A percentile compares a stretch with the other conserved stretches of the same genome.
phyloP scores from a whole-genome alignment of 805 yeast species.

The Pichia deserticola region DNA sequence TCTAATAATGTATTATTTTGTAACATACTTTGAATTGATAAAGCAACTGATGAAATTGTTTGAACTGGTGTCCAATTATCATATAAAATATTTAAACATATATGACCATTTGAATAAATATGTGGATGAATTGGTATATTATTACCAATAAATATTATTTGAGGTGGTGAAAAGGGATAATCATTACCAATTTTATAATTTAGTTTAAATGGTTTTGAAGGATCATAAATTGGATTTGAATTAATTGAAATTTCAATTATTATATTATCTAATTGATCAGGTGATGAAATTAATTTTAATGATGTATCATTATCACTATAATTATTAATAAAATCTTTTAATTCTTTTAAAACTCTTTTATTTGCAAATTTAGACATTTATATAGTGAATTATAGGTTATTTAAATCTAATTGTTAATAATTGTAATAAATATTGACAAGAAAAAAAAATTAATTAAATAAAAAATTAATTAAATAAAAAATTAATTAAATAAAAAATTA shows the following conservation, averaged over 20 bases:
- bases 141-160: slow-evolving; percentile 6
- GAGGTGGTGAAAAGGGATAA: slow-evolving; percentile 11
- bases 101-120: slow-evolving; percentile 68
- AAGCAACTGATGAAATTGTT: slow-evolving; percentile 37
- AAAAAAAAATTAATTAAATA: too few species aligned
- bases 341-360: slow-evolving; percentile 2
- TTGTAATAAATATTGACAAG: too few species aligned
- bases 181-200: slow-evolving; percentile 1
- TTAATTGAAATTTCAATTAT: slow-evolving; percentile 3
- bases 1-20: slow-evolving; percentile 38
- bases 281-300: background rate
- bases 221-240: slow-evolving; percentile 2
- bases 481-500: too few species aligned
- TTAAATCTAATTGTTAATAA: too few species aligned
- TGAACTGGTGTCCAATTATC: slow-evolving; percentile 64
- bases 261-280: background rate
- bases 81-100: slow-evolving; percentile 62
- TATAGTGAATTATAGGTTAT: background rate
- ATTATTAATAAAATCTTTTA: background rate
- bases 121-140: slow-evolving; percentile 67
- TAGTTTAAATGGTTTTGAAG: background rate
- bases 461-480: too few species aligned
- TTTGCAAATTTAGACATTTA: background rate
- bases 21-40: slow-evolving; percentile 63
- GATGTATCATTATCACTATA: background rate